These are phyloP conservation scores for Adiantum capillusveneris DNA, from an alignment of 75 land plant species.

Conservation along the genomic window DNA sequence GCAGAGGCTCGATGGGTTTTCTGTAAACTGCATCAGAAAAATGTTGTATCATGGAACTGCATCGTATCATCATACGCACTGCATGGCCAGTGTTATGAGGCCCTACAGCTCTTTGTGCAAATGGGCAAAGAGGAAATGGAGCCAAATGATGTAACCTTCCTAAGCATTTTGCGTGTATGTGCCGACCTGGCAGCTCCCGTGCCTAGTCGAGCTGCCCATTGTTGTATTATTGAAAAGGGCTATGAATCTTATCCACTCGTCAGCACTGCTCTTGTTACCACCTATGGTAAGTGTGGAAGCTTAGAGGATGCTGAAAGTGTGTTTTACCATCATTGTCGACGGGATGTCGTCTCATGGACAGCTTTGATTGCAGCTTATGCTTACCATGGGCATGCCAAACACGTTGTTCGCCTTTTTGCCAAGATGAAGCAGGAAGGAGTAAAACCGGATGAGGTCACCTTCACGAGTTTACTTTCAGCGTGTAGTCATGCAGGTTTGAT, in stretches of 20 bases:
- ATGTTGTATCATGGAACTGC: conserved; percentile 17
- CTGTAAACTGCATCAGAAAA: background rate
- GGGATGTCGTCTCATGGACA: conserved; percentile 3
- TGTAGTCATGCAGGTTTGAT: conserved; percentile 11
- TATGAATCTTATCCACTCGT: background rate
- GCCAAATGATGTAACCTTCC: conserved; percentile 5
- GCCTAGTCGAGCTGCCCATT: background rate
- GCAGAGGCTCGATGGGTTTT: conserved; percentile 12
- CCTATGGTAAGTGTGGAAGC: conserved; percentile 11
- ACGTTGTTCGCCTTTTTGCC: background rate
- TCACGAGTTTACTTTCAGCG: background rate
- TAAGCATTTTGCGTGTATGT: background rate
- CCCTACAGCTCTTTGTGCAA: background rate
- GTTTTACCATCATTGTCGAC: background rate
- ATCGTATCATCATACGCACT: conserved; percentile 10
- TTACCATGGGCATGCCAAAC: conserved; percentile 6
- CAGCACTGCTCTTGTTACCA: conserved; percentile 1
- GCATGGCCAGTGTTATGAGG: background rate
- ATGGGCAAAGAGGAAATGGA: conserved; percentile 8
- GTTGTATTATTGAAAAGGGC: background rate
- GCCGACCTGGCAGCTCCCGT: background rate
- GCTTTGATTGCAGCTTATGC: conserved; percentile 9
- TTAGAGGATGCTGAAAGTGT: conserved; percentile 2
- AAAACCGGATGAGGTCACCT: conserved; percentile 2
- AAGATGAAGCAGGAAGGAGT: conserved; percentile 1